Percentiles rank a stretch among this genome's conserved stretches.
These are phyloP conservation scores for Eucalyptus globulus DNA, from an alignment of 345 rosid species.

Conservation along the genomic window DNA sequence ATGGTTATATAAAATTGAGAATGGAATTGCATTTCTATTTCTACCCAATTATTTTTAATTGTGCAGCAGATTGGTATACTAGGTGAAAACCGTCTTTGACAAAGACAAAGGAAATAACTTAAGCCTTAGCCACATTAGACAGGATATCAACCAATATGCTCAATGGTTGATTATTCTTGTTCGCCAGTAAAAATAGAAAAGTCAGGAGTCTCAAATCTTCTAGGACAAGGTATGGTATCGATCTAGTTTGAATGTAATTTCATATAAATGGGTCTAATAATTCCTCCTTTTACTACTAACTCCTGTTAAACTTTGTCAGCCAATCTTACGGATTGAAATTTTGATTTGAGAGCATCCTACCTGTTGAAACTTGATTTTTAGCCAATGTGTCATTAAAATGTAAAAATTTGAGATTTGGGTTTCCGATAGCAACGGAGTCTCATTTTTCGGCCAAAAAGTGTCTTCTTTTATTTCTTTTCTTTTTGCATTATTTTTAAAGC, in stretches of 20 bases:
- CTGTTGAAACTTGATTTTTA: too few relatives aligned
- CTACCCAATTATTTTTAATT: neutral
- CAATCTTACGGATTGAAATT: neutral
- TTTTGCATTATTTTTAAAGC: too few relatives aligned
- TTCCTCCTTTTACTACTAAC: neutral
- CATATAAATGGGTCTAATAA: neutral
- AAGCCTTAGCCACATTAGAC: neutral
- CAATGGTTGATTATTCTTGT: neutral
- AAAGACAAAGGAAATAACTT: neutral
- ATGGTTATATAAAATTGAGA: neutral
- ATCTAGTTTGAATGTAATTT: neutral
- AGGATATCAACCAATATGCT: neutral
- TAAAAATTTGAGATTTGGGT: too few relatives aligned
- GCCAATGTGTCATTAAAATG: too few relatives aligned
- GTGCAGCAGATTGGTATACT: neutral
- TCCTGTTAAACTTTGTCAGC: neutral
- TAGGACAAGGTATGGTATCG: neutral
- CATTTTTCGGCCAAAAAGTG: too few relatives aligned
- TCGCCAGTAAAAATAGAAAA: neutral
- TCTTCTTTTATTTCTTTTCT: too few relatives aligned
- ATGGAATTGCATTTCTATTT: neutral
- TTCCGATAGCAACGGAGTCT: fast-evolving
- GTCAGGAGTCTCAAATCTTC: neutral
- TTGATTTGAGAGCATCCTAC: neutral
- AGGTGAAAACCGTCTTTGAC: neutral